Evolutionary conservation across 805 yeast genomes (phyloP).

Genomic region (Candida caryicola): DNA sequence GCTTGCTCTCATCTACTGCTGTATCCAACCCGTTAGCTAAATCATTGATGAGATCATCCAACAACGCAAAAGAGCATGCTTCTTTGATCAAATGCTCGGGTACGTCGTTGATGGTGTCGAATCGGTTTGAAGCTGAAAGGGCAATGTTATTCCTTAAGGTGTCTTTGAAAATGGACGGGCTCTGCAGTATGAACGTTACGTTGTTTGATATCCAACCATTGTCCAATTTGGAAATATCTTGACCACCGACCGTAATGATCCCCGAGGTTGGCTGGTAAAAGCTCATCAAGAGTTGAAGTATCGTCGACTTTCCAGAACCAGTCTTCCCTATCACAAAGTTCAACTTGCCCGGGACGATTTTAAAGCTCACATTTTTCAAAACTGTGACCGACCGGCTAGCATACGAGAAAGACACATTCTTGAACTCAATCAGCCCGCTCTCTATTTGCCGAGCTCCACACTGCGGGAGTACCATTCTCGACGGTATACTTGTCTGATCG

Average conservation of each 20-base stretch:
- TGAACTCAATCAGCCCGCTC: conserved; percentile 52
- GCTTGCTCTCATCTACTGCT: conserved; percentile 37
- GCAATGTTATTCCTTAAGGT: conserved; percentile 62
- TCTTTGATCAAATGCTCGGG: conserved; percentile 24
- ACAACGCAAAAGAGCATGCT: conserved; percentile 52
- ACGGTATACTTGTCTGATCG: conserved; percentile 1
- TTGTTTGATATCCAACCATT: conserved; percentile 55
- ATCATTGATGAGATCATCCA: conserved; percentile 46
- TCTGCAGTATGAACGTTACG: conserved; percentile 73
- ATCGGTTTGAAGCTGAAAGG: conserved; percentile 40
- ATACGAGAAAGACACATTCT: conserved; percentile 61
- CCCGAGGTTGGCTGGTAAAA: conserved; percentile 59
- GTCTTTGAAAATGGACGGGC: conserved; percentile 61
- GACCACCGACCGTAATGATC: conserved; percentile 53
- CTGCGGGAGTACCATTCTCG: background rate
- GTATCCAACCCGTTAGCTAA: conserved; percentile 59
- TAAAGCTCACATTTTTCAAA: conserved; percentile 46
- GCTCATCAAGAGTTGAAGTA: conserved; percentile 59
- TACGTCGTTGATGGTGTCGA: conserved; percentile 15
- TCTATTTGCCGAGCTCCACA: background rate
- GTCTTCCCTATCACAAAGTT: conserved; percentile 81
- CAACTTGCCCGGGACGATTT: conserved; percentile 42
- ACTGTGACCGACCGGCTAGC: conserved; percentile 52
- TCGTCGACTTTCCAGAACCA: conserved; percentile 91
- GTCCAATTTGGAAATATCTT: conserved; percentile 42